Evolutionary conservation across 169 alveolate genomes (phyloP), one percentile per base, ranked within the genome.

Genomic region (Hepatocystis sp.): DNA sequence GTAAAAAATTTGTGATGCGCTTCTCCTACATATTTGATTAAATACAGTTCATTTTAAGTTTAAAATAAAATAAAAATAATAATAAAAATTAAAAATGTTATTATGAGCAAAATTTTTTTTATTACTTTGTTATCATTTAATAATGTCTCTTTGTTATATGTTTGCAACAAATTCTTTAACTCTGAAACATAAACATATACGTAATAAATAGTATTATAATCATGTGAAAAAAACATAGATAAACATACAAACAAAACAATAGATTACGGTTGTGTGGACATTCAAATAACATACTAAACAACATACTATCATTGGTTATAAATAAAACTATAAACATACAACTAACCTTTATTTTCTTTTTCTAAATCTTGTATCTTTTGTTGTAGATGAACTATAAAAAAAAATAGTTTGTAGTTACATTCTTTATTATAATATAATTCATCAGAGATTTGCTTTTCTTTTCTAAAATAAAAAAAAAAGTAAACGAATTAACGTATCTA

Each of bases 301-400:
- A n/a, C n/a, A n/a, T n/a, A n/a, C n/a, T n/a, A n/a, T n/a, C n/a
- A n/a, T n/a, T n/a, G n/a, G n/a, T n/a, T n/a, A n/a, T n/a, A n/a
- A n/a, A n/a, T n/a, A n/a, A n/a, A n/a, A n/a, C n/a, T n/a, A n/a
- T n/a, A n/a, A n/a, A n/a, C 5, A 36, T 36, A 36, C 10, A 19
- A 15, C 30, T 49, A 60, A 78, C 88, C 61, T 78, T 78, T 81
- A 40, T 78, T 78, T 19, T 78, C 88, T 15, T 61, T 61, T 47
- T 78, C 88, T n/a, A 78, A 10, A 10, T 78, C 78, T 53, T 61
- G 58, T 34, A 78, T 32, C 44, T 58, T 78, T 32, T 78, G 88
- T 53, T 78, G 88, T 30, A 78, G 52, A 27, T 78, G 88, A 15
- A 78, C 81, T 32, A 78, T 78, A 64, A 61, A 60, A 28, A 78